Conservation (phyloP, 352 stramenopile genomes). For the Globisporangium iwayamae region DNA sequence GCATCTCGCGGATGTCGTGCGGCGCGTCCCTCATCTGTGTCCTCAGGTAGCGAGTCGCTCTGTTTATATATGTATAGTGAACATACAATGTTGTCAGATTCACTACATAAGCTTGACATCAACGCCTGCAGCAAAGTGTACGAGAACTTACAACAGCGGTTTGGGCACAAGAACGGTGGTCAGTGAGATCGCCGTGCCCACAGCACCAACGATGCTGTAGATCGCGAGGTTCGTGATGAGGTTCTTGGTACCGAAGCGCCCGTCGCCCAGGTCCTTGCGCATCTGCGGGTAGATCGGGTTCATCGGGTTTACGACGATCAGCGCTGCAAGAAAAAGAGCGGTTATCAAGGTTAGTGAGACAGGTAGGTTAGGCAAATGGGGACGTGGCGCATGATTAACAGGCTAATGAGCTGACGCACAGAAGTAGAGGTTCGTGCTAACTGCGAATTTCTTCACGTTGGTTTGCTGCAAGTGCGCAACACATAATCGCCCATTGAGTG, state of each 20-base stretch:
- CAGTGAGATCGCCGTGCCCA: constrained; percentile 62
- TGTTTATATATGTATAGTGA: constrained; percentile 12
- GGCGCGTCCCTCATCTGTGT: constrained; percentile 43
- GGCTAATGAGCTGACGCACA: constrained; percentile 28
- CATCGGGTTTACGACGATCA: constrained; percentile 66
- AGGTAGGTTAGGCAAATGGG: neutral
- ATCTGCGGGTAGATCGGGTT: constrained; percentile 46
- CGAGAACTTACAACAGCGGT: constrained; percentile 47
- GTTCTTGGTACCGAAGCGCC: constrained; percentile 49
- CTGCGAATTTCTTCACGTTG: constrained; percentile 77
- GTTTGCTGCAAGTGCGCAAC: constrained; percentile 25
- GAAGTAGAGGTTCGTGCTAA: constrained; percentile 78
- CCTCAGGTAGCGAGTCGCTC: constrained; percentile 52
- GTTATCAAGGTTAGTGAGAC: neutral
- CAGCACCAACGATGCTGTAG: constrained; percentile 58
- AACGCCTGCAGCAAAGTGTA: too few relatives aligned
- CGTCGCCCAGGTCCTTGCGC: constrained; percentile 43
- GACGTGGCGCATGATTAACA: neutral
- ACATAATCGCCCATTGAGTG: neutral
- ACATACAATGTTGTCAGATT: constrained; percentile 1
- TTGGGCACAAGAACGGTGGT: constrained; percentile 54
- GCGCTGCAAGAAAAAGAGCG: constrained; percentile 21
- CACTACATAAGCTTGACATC: constrained; percentile 4
- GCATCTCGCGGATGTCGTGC: constrained; percentile 61
- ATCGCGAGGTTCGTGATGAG: constrained; percentile 63